Evolutionary conservation across 2,329 filamentous ascomycete species (phyloP), one percentile per base, ranked within the genome.

Genomic region (Ceratocystis smalleyi): DNA sequence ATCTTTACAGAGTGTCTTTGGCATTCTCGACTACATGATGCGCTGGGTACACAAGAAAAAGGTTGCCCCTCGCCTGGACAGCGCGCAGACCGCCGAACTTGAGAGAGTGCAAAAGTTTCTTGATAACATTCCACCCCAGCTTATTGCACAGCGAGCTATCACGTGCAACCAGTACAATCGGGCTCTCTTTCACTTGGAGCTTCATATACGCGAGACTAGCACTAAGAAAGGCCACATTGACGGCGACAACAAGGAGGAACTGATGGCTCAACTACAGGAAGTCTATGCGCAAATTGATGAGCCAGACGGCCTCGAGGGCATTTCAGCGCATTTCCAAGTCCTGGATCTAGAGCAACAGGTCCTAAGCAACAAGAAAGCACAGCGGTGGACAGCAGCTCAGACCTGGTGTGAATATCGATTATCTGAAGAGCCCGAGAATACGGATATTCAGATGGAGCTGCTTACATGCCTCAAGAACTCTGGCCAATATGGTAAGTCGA

Each of bases 211-310:
- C 64, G 76, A 79, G 66, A 73, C 55, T 19, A 66, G 43, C 35
- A 65, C 43, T 43, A 65, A 47, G 5, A 61, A 65, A 12, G 62
- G 43, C 2, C 19, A 17, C 51, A n/a, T 24, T 76, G 81, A n/a
- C 79, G 87, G 63, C 79, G 83, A 68, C 12, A 60, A 45, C 8
- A 62, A 66, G 40, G 62, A 67, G 12, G 54, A 65, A 32, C 78
- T 94, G 3, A 82, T 95, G 66, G 83, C 90, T 69, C 83, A 86
- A 67, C 77, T 99, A 27, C 92, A 97, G 71, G 86, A 92, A 63
- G 96, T 99, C 19, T 99, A 99, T 73, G 89, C 90, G 0, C 88
- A 96, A 69, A 97, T 99, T 67, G 94, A 99, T 71, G 94, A 99
- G 70, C 95, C 94, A 0, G 94, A 99, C 73, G 91, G 92, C 1